Conservation (phyloP, 2,329 filamentous ascomycete genomes). For the Clonostachys chloroleuca region DNA sequence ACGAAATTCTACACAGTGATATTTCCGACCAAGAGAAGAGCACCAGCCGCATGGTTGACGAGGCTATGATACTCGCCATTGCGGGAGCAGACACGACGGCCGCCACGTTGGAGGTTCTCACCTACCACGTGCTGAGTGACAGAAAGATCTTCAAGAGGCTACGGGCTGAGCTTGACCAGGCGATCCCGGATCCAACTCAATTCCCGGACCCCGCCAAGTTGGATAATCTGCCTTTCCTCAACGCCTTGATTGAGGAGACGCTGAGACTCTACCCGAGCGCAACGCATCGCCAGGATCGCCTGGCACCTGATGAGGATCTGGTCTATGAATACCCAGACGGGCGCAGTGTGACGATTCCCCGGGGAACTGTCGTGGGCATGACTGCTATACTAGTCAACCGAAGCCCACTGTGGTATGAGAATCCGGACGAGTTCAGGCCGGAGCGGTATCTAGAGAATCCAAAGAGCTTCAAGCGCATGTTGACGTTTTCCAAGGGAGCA, state of each 20-base stretch:
- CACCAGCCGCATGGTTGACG: constrained; percentile 18
- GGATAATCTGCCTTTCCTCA: constrained; percentile 27
- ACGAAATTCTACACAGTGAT: constrained; percentile 17
- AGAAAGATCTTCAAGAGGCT: constrained; percentile 18
- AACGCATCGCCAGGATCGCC: constrained; percentile 16
- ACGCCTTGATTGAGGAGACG: constrained; percentile 28
- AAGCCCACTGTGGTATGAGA: constrained; percentile 4
- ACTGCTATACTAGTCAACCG: constrained; percentile 19
- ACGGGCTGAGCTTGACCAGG: constrained; percentile 20
- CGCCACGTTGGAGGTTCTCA: constrained; percentile 21
- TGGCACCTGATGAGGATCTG: constrained; percentile 18
- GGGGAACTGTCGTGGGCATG: constrained; percentile 27
- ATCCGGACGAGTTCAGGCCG: constrained; percentile 18
- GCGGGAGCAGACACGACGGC: constrained; percentile 32
- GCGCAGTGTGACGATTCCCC: constrained; percentile 19
- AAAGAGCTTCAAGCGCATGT: constrained; percentile 1
- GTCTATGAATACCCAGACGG: constrained; percentile 12
- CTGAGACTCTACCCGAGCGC: constrained; percentile 34
- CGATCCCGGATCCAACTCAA: constrained; percentile 4
- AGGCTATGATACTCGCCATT: constrained; percentile 21
- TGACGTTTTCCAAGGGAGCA: constrained; percentile 10
- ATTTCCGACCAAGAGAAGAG: constrained; percentile 25
- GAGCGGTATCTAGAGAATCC: constrained; percentile 10
- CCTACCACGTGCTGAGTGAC: constrained; percentile 27
- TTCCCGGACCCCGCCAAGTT: constrained; percentile 13